phyloP scores from a whole-genome alignment of 2,329 filamentous ascomycete species.

The Sporothrix pallida region DNA sequence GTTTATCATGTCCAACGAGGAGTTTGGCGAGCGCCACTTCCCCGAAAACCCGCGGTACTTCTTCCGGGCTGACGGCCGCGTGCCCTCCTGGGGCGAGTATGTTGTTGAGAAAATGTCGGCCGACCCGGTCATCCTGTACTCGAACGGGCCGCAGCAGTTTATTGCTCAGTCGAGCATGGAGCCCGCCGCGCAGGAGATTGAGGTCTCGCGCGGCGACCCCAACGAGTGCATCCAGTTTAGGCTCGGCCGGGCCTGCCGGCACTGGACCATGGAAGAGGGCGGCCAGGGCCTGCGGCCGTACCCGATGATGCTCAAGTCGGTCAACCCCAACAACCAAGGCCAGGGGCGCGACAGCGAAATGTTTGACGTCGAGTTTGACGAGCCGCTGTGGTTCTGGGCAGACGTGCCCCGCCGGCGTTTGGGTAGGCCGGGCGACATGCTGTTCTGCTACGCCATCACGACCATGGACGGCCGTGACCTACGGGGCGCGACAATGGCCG shows the following conservation, averaged over 20 bases:
- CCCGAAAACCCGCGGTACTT: slow-evolving; percentile 72
- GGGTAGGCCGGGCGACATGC: slow-evolving; percentile 70
- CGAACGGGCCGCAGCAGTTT: slow-evolving; percentile 55
- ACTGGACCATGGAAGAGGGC: slow-evolving; percentile 77
- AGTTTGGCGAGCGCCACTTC: slow-evolving; percentile 82
- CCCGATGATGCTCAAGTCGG: slow-evolving; percentile 71
- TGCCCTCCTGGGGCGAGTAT: slow-evolving; percentile 81
- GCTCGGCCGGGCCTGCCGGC: slow-evolving; percentile 78
- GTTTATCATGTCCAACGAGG: slow-evolving; percentile 71
- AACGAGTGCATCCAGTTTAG: slow-evolving; percentile 72
- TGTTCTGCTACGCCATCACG: slow-evolving; percentile 67
- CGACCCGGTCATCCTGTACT: slow-evolving; percentile 56
- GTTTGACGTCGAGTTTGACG: slow-evolving; percentile 73
- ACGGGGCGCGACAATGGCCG: slow-evolving; percentile 55
- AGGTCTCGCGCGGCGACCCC: slow-evolving; percentile 60
- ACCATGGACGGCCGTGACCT: slow-evolving; percentile 53
- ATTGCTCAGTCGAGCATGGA: slow-evolving; percentile 64
- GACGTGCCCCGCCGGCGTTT: slow-evolving; percentile 72
- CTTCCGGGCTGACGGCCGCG: slow-evolving; percentile 73
- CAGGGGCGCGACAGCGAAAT: slow-evolving; percentile 58
- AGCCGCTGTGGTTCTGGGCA: slow-evolving; percentile 77
- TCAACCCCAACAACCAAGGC: slow-evolving; percentile 69
- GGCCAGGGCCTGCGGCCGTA: slow-evolving; percentile 71
- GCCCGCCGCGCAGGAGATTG: slow-evolving; percentile 56
- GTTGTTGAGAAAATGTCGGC: slow-evolving; percentile 64